Base-by-base conservation (phyloP, 2,329 filamentous ascomycete genomes). In the Xylariales sp. region DNA sequence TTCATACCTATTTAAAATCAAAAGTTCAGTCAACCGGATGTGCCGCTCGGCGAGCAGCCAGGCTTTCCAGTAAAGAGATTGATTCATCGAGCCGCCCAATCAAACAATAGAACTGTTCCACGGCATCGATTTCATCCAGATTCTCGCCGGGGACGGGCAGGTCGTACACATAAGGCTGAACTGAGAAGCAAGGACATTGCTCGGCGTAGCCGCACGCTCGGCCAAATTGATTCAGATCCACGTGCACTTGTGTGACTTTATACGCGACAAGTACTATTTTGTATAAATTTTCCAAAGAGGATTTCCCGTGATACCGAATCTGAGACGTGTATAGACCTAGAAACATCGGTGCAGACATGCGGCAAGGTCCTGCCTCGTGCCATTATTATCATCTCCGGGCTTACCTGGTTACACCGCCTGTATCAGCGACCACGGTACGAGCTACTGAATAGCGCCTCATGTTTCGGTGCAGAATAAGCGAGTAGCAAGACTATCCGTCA, bases 81-180 rank as follows among this genome's bases (percentile, higher is more conserved):
- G 23, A 23, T 58, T 39, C 12, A 61, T 57, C n/a, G 18, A 16
- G 48, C 54, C 41, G 36, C 36, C 48, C 30, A 59, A 56, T 48
- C 45, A 55, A 41, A 34, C n/a, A 30, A 12, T 23, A 14, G 18
- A 34, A 36, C 60, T 9, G 45, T 43, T 54, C 48, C 39, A 48
- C 59, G 14, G 41, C 30, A 45, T 14, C 39, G 12, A 28, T 43
- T 41, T 54, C 59, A 10, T 39, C 14, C 3, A 16, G 16, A 5
- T 46, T 10, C 39, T 41, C 39, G 39, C 39, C 23, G n/a, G 41
- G 50, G 18, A 32, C 28, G 18, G 45, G 39, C 16, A 49, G n/a
- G 43, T 56, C 45, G 57, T n/a, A 53, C 46, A 52, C 23, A 48
- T 65, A 60, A 60, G 56, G 58, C 58, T 66, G 53, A 58, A 30